These are phyloP conservation scores for Suhomyces tanzawaensis DNA, from an alignment of 805 yeast species.

Conservation along the genomic window DNA sequence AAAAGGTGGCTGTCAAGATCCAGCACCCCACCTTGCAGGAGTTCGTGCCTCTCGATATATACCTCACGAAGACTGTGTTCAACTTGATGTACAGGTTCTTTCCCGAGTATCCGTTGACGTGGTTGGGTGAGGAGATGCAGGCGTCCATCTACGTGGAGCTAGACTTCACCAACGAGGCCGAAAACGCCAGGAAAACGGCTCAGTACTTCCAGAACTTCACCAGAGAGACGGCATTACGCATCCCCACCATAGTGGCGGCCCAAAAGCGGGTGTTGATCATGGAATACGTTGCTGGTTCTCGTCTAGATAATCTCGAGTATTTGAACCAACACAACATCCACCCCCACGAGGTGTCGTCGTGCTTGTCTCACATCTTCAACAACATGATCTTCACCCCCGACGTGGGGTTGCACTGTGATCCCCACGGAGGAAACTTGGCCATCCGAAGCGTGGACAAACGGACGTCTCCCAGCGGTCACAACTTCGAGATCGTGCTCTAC, in stretches of 20 bases:
- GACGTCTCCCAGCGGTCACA: constrained; percentile 45
- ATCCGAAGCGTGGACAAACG: constrained; percentile 44
- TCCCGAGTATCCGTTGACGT: constrained; percentile 89
- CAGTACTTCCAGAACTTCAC: constrained; percentile 59
- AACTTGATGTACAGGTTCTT: constrained; percentile 70
- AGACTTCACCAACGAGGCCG: constrained; percentile 84
- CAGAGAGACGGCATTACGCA: constrained; percentile 67
- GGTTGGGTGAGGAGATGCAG: constrained; percentile 95
- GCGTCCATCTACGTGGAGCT: constrained; percentile 86
- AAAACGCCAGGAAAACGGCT: constrained; percentile 70
- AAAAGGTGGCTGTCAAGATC: constrained; percentile 86
- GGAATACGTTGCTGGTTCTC: constrained; percentile 82
- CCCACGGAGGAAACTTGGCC: constrained; percentile 96
- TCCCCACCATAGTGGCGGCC: constrained; percentile 72
- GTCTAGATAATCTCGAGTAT: constrained; percentile 74
- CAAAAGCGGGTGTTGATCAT: constrained; percentile 71
- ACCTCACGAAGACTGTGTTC: constrained; percentile 75
- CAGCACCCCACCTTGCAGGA: constrained; percentile 88
- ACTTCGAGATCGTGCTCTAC: constrained; percentile 87
- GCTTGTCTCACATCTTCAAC: constrained; percentile 87
- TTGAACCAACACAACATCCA: constrained; percentile 63
- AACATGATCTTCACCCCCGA: constrained; percentile 93
- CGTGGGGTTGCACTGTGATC: constrained; percentile 94
- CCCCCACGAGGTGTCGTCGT: constrained; percentile 74
- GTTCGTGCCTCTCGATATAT: constrained; percentile 88